These are phyloP conservation scores for Epichloe sibirici DNA, from an alignment of 2,329 filamentous ascomycete species.

Conservation along the genomic window DNA sequence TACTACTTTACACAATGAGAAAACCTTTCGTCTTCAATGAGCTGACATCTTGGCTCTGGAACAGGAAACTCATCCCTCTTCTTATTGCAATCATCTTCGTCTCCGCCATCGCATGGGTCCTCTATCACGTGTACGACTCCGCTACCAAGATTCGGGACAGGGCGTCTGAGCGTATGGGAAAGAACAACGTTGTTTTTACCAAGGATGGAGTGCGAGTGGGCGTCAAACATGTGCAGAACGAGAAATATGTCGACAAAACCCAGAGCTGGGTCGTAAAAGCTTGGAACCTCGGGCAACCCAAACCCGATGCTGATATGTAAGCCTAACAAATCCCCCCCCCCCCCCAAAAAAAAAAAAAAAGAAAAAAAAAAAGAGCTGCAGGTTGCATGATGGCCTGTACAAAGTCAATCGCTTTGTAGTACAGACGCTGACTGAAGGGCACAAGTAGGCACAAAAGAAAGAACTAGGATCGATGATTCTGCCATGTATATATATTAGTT, in stretches of 20 bases:
- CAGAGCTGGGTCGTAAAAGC: constrained; percentile 57
- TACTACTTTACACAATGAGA: neutral
- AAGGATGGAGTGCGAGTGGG: constrained; percentile 64
- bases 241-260: constrained; percentile 62
- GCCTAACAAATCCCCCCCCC: neutral
- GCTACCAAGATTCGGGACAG: constrained; percentile 51
- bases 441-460: constrained; percentile 6
- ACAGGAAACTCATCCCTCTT: constrained; percentile 54
- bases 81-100: constrained; percentile 49
- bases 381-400: neutral
- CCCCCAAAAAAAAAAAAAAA: too few relatives aligned
- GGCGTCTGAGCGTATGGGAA: constrained; percentile 58
- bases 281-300: constrained; percentile 41
- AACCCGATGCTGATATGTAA: constrained; percentile 12
- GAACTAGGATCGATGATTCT: constrained; percentile 1
- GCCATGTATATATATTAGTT: neutral
- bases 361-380: too few relatives aligned
- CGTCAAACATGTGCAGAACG: constrained; percentile 54
- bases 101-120: constrained; percentile 46
- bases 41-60: neutral
- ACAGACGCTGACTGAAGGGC: neutral
- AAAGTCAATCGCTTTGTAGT: neutral
- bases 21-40: neutral
- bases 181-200: constrained; percentile 63
- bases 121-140: constrained; percentile 62